phyloP scores from a whole-genome alignment of 306 rosid genomes.

The Medicago ruthenica region DNA sequence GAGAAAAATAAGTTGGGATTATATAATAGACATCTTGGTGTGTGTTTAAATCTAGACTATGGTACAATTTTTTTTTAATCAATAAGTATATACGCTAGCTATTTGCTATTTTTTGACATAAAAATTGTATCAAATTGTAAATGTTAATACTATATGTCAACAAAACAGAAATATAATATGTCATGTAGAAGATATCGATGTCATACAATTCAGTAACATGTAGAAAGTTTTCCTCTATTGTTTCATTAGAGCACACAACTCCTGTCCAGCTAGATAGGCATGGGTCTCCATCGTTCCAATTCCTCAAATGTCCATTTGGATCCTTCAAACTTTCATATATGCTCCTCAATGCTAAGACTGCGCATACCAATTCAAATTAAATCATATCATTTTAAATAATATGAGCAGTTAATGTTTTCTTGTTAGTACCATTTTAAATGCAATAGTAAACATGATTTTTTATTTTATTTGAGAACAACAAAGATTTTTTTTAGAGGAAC shows the following conservation, averaged over 20 bases:
- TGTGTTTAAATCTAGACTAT: no score
- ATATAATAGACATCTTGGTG: no score
- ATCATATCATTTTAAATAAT: background rate
- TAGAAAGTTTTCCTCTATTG: conserved; percentile 2
- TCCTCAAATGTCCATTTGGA: conserved; percentile 20
- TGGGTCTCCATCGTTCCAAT: conserved; percentile 1
- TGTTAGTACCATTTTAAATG: background rate
- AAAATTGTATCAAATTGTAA: no score
- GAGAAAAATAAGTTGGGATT: no score
- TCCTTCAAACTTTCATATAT: conserved; percentile 14
- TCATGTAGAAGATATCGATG: background rate
- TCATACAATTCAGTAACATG: conserved; percentile 11
- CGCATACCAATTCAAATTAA: background rate
- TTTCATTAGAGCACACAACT: conserved; percentile 25
- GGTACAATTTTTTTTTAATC: no score
- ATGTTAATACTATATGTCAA: background rate
- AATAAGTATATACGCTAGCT: no score
- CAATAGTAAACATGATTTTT: background rate
- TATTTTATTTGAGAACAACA: no score
- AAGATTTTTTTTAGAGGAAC: no score
- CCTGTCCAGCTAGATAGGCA: conserved; percentile 12
- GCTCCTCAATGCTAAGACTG: conserved; percentile 1
- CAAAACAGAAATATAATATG: background rate
- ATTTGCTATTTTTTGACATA: no score
- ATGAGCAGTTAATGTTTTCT: background rate